Evolutionary conservation across 257 asterid species (phyloP), one percentile per base, ranked within the genome.

Genomic region (Solanum pennellii): DNA sequence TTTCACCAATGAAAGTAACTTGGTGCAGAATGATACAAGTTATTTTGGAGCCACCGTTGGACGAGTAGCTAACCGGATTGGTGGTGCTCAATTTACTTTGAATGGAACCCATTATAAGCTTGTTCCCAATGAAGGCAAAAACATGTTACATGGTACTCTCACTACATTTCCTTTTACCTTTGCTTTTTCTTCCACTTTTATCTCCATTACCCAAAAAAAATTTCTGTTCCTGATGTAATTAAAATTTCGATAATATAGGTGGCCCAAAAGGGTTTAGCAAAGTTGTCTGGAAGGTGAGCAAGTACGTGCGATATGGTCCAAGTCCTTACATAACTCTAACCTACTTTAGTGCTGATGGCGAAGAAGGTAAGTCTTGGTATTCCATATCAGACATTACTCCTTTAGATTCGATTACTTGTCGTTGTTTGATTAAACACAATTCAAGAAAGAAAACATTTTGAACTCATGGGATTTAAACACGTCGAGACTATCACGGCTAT

Each of bases 11-110:
- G 44, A 31, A 82, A 49, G 29, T 29, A 29, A 82, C 9, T 88
- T 79, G 31, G 75, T 73, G 88, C 92, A 95, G 99, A 94, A 95
- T 23, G 96, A 92, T 73, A 88, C 90, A 1, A 7, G 86, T 45
- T 71, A 90, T 85, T 94, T 95, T 44, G 99, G 99, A 88, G 96
- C 98, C 72, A 75, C 93, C 18, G 95, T 94, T 62, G 99, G 98
- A 31, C 91, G 99, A 3, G 97, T 96, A 25, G 98, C 98, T 33
- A 95, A 96, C 87, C 93, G 98, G 84, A 96, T 95, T 71, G 94
- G 89, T 10, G 98, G 98, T 72, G 98, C 98, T 71, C 88, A 90
- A 80, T 97, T 97, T 75, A 89, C 93, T 66, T 88, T 97, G 44
- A 94, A 95, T 72, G 98, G 98, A 27, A 90, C 87, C 1, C 90